phyloP scores from a whole-genome alignment of 2,329 filamentous ascomycete genomes.

The Trichophyton benhamiae region DNA sequence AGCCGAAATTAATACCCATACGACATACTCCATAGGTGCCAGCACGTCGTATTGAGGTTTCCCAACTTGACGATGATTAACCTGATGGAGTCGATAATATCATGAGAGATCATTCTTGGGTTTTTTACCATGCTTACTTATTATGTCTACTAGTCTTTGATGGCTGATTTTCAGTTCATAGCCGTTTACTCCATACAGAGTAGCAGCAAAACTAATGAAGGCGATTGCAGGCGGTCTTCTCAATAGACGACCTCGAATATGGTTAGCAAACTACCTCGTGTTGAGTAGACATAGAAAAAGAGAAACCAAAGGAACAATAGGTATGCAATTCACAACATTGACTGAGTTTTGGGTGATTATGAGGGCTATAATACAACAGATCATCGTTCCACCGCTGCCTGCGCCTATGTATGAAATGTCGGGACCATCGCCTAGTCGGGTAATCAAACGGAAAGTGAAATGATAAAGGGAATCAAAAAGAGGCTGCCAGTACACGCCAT shows the following conservation, averaged over 20 bases:
- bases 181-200: neutral
- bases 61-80: too few relatives aligned
- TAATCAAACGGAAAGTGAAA: neutral
- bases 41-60: too few relatives aligned
- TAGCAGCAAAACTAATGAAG: neutral
- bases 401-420: neutral
- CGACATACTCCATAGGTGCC: neutral
- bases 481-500: neutral
- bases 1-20: neutral
- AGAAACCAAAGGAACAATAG: too few relatives aligned
- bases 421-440: neutral
- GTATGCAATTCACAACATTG: neutral
- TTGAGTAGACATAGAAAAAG: neutral
- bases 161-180: too few relatives aligned
- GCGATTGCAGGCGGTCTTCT: too few relatives aligned
- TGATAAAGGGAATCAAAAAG: neutral
- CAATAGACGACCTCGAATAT: too few relatives aligned
- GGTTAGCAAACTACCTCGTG: too few relatives aligned
- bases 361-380: neutral
- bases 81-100: too few relatives aligned
- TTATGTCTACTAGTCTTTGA: neutral
- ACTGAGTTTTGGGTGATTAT: neutral
- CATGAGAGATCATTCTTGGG: too few relatives aligned
- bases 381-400: neutral
- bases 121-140: neutral